These are phyloP conservation scores for Paramecium primaurelia DNA, from an alignment of 73 alveolate species.

Conservation along the genomic window DNA sequence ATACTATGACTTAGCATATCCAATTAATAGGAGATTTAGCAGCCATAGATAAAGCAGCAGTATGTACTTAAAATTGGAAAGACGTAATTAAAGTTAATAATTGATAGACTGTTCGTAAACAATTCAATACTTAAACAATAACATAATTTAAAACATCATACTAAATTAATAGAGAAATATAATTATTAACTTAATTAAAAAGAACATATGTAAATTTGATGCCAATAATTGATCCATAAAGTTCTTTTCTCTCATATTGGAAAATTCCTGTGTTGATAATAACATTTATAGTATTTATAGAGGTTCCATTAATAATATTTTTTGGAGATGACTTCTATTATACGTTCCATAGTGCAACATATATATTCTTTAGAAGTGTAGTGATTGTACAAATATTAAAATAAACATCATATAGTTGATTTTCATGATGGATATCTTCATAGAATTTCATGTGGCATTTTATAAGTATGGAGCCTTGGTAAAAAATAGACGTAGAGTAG, in stretches of 20 bases:
- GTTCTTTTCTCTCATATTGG: constrained; percentile 32
- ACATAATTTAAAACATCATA: neutral
- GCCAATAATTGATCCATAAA: constrained; percentile 50
- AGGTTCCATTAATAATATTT: constrained; percentile 33
- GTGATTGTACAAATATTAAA: neutral
- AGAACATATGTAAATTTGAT: neutral
- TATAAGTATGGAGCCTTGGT: constrained; percentile 36
- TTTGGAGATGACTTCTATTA: constrained; percentile 38
- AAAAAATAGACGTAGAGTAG: constrained; percentile 26
- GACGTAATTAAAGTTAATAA: neutral
- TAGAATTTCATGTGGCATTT: constrained; percentile 40
- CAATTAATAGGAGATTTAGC: constrained; percentile 43
- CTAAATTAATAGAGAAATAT: constrained; percentile 17
- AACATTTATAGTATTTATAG: neutral
- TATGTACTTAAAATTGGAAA: constrained; percentile 36
- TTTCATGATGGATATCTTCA: constrained; percentile 24
- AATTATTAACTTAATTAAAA: neutral
- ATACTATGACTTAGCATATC: neutral
- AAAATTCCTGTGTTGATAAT: constrained; percentile 3
- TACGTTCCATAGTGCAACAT: constrained; percentile 3
- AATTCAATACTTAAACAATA: neutral
- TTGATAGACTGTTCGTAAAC: neutral
- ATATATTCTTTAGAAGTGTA: neutral
- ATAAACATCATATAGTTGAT: neutral
- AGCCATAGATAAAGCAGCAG: neutral